Percentiles rank a stretch among this genome's conserved stretches.
phyloP scores from a whole-genome alignment of 148 eudicot genomes.

The Vaccinium corymbosum region DNA sequence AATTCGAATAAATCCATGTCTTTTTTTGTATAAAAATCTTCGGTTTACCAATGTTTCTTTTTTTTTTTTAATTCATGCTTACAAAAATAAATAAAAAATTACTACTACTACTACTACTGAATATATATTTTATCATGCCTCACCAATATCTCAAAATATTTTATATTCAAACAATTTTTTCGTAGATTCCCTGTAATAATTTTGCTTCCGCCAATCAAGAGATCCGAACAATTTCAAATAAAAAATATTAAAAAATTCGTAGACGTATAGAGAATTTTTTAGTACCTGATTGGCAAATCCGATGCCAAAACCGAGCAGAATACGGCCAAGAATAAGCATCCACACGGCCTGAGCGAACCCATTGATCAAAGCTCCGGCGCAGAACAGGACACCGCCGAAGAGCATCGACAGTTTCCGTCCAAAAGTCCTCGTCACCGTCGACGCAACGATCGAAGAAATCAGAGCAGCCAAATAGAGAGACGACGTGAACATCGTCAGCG shows the following conservation, averaged over 20 bases:
- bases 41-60: too few relatives aligned
- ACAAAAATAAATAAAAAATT: too few relatives aligned
- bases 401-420: slow-evolving; percentile 33
- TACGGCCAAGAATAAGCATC: slow-evolving; percentile 40
- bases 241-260: too few relatives aligned
- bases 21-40: too few relatives aligned
- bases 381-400: slow-evolving; percentile 32
- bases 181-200: too few relatives aligned
- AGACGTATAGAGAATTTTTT: too few relatives aligned
- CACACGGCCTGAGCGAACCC: slow-evolving; percentile 27
- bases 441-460: slow-evolving; percentile 29
- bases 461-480: slow-evolving; percentile 37
- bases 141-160: not conserved
- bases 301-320: slow-evolving; percentile 40
- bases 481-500: slow-evolving; percentile 35
- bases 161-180: too few relatives aligned
- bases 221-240: too few relatives aligned
- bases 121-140: not conserved
- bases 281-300: slow-evolving; percentile 46
- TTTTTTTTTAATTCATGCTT: too few relatives aligned
- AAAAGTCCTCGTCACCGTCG: slow-evolving; percentile 24
- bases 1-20: too few relatives aligned
- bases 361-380: slow-evolving; percentile 26
- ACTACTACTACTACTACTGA: not conserved
- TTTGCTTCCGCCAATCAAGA: too few relatives aligned